phyloP scores from a whole-genome alignment of 257 asterid species.

The Solanum pimpinellifolium region DNA sequence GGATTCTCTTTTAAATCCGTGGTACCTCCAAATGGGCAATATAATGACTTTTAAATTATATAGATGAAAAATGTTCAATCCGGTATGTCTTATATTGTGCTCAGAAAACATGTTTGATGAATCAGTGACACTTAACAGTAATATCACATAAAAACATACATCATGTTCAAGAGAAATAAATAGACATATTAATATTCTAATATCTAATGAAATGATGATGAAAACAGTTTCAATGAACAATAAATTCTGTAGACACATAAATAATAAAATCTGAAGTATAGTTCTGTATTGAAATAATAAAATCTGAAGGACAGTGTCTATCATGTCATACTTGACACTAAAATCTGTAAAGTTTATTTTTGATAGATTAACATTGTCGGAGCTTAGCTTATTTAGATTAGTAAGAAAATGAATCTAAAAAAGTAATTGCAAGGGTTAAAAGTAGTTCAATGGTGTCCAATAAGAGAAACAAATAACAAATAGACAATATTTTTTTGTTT shows the following conservation, averaged over 20 bases:
- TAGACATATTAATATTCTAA: not conserved
- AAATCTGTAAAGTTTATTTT: not conserved
- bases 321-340: not conserved
- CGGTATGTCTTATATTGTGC: not conserved
- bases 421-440: too few relatives aligned
- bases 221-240: not conserved
- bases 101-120: not conserved
- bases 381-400: not conserved
- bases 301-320: not conserved
- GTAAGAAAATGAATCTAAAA: not conserved
- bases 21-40: not conserved
- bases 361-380: not conserved
- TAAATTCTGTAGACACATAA: not conserved
- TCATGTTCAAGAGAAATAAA: not conserved
- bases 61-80: not conserved
- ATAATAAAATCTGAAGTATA: not conserved
- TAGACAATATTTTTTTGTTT: too few relatives aligned
- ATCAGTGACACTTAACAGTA: not conserved
- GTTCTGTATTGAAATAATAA: not conserved
- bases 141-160: not conserved
- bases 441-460: too few relatives aligned
- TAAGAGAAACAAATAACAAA: too few relatives aligned
- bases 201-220: not conserved
- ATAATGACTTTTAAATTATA: not conserved
- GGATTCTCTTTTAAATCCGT: not conserved